A percentile compares a stretch with the other conserved stretches of the same genome.
Conservation (phyloP, 2,329 filamentous ascomycete genomes). For the Colletotrichum euphorbiae region DNA sequence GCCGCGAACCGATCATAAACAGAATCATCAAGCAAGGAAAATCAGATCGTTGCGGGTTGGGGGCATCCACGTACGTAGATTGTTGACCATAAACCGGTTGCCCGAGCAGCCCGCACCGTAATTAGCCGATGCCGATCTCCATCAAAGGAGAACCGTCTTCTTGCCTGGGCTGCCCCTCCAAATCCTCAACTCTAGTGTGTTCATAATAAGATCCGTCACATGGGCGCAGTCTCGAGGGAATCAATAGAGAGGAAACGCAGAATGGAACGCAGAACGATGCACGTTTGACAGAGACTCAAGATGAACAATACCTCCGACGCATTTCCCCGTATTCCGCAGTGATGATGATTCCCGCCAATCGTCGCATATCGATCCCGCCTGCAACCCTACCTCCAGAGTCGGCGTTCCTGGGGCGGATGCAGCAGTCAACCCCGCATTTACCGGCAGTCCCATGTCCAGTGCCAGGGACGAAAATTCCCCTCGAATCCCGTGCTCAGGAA, state of each 20-base stretch:
- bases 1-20: background rate
- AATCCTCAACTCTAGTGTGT: too few relatives aligned
- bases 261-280: background rate
- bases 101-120: slow-evolving; percentile 1
- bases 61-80: slow-evolving; percentile 15
- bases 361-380: slow-evolving; percentile 11
- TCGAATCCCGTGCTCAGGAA: background rate
- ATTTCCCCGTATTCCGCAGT: background rate
- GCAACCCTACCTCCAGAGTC: background rate
- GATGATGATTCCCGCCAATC: slow-evolving; percentile 11
- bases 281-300: background rate
- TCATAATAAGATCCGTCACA: too few relatives aligned
- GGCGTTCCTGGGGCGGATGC: slow-evolving; percentile 14
- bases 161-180: background rate
- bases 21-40: background rate
- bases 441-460: slow-evolving; percentile 17
- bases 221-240: too few relatives aligned
- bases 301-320: background rate
- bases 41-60: background rate
- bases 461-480: slow-evolving; percentile 10
- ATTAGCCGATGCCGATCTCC: background rate
- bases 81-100: background rate
- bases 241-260: background rate
- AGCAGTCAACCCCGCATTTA: slow-evolving; percentile 25
- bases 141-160: background rate